phyloP scores from a whole-genome alignment of 2,329 filamentous ascomycete species.

The Alternaria gaisen region DNA sequence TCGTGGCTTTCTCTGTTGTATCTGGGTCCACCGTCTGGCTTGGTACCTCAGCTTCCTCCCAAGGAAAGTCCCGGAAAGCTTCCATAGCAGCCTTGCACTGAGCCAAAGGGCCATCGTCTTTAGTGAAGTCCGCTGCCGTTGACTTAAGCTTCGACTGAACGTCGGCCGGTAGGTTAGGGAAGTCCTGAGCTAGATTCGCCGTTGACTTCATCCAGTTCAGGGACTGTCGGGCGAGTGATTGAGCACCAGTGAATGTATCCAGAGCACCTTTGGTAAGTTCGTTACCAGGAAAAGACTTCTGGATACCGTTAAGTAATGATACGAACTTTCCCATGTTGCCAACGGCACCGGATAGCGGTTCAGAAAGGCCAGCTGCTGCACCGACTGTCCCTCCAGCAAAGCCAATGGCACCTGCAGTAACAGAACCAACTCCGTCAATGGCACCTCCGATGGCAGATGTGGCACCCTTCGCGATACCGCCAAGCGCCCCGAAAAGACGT shows the following conservation, averaged over 20 bases:
- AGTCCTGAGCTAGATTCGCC: slow-evolving; percentile 14
- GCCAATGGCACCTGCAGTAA: slow-evolving; percentile 5
- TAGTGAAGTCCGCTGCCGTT: background rate
- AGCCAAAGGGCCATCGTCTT: slow-evolving; percentile 11
- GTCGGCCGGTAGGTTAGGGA: slow-evolving; percentile 10
- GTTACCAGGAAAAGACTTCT: slow-evolving; percentile 16
- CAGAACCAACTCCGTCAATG: slow-evolving; percentile 3
- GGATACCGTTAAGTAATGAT: slow-evolving; percentile 26
- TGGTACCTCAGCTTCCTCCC: slow-evolving; percentile 16
- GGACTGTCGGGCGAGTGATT: slow-evolving; percentile 17
- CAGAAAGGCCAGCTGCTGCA: slow-evolving; percentile 5
- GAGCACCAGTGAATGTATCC: slow-evolving; percentile 7
- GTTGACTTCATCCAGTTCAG: slow-evolving; percentile 24
- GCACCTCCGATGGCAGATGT: too few relatives aligned
- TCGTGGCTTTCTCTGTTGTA: background rate
- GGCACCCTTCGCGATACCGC: slow-evolving; percentile 2
- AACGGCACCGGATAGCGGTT: slow-evolving; percentile 13
- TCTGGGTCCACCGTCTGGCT: background rate
- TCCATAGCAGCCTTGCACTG: slow-evolving; percentile 15
- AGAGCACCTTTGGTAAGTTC: slow-evolving; percentile 12
- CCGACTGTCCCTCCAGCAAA: slow-evolving; percentile 14
- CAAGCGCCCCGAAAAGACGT: too few relatives aligned
- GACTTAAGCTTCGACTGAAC: slow-evolving; percentile 10
- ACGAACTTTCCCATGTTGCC: slow-evolving; percentile 11
- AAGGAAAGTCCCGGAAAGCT: slow-evolving; percentile 23